Percentiles rank a stretch among this genome's conserved stretches.
These are phyloP conservation scores for Fusarium sacchari DNA, from an alignment of 2,329 filamentous ascomycete species.

Conservation along the genomic window DNA sequence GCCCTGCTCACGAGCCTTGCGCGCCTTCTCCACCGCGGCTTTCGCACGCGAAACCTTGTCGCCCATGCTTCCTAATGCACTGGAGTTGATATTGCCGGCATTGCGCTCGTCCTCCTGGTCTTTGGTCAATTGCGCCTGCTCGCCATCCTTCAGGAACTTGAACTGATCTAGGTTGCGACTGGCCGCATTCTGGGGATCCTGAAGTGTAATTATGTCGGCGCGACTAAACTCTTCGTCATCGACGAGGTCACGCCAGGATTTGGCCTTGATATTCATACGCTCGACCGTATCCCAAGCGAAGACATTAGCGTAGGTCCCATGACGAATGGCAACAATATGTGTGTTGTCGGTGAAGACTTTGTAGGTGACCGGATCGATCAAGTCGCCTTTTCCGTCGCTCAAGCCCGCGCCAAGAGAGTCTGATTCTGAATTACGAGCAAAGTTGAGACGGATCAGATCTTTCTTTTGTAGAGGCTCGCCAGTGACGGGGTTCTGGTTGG, in stretches of 20 bases:
- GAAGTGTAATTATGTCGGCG: slow-evolving; percentile 93
- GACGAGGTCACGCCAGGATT: slow-evolving; percentile 93
- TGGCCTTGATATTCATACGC: slow-evolving; percentile 93
- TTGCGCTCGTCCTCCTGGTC: slow-evolving; percentile 75
- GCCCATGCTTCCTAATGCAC: slow-evolving; percentile 79
- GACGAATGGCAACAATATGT: slow-evolving; percentile 87
- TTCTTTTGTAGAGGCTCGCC: slow-evolving; percentile 80
- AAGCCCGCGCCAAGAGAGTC: slow-evolving; percentile 59
- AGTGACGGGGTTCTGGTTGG: slow-evolving; percentile 86
- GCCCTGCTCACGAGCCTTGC: slow-evolving; percentile 74
- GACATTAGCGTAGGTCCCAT: slow-evolving; percentile 88
- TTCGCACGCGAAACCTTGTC: slow-evolving; percentile 91
- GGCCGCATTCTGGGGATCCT: slow-evolving; percentile 92
- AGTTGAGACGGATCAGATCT: slow-evolving; percentile 90
- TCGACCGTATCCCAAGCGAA: slow-evolving; percentile 97
- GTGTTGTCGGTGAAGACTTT: slow-evolving; percentile 99
- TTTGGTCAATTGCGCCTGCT: slow-evolving; percentile 72
- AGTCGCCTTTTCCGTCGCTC: slow-evolving; percentile 73
- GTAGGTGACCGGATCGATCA: slow-evolving; percentile 95
- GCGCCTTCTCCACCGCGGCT: slow-evolving; percentile 90
- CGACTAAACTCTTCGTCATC: slow-evolving; percentile 87
- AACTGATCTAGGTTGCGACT: slow-evolving; percentile 86
- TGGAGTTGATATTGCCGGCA: slow-evolving; percentile 77
- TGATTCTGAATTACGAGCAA: slow-evolving; percentile 86
- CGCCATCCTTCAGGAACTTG: slow-evolving; percentile 87